Evolutionary conservation across 352 stramenopile genomes (phyloP), one percentile per base, ranked within the genome.

Genomic region (Pythium periplocum): DNA sequence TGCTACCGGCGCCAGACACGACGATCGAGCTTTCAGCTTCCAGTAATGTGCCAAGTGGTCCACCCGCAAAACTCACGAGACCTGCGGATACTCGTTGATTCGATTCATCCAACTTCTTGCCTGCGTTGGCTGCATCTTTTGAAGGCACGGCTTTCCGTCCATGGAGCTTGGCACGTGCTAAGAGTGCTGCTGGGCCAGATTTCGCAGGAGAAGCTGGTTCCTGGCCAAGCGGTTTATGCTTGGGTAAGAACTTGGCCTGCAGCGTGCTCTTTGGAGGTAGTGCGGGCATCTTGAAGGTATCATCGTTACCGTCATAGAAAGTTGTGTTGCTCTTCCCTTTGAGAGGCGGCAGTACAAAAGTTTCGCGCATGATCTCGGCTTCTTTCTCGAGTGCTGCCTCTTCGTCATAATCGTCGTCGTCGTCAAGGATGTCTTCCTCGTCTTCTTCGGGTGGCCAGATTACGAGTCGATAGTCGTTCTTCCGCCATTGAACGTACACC

Each of bases 391-490:
- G 62, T 11, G 78, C 80, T 30, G 79, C 75, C 39, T 81, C 79
- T 40, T 73, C 78, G 33, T 91, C 78, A 10, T 85, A 59, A 1
- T 51, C 31, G 9, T 66, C 58, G 44, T 83, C 77, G 45, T 91
- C 80, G 36, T 90, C 78, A 10, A 90, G 50, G 32, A 90, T 66
- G 44, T 90, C 80, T 63, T 92, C 78, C 53, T 90, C 84, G 5
- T 87, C 72, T 51, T 93, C 82, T 55, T 91, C 80, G 0, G 80
- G 81, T 36, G 80, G 80, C 79, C 83, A 92, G 40, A 93, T 69
- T 12, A 95, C 78, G 35, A 95, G 71, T 0, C 83, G 73, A 48
- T 93, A 90, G 55, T 95, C 83, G 41, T 93, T 95, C 48, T 84
- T 83, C 9, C 57, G 59, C 83, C 85, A 95, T 48, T 92, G 80